These are phyloP conservation scores for Hypholoma fasciculare DNA, from an alignment of 768 basidiomycete genomes.

Conservation along the genomic window DNA sequence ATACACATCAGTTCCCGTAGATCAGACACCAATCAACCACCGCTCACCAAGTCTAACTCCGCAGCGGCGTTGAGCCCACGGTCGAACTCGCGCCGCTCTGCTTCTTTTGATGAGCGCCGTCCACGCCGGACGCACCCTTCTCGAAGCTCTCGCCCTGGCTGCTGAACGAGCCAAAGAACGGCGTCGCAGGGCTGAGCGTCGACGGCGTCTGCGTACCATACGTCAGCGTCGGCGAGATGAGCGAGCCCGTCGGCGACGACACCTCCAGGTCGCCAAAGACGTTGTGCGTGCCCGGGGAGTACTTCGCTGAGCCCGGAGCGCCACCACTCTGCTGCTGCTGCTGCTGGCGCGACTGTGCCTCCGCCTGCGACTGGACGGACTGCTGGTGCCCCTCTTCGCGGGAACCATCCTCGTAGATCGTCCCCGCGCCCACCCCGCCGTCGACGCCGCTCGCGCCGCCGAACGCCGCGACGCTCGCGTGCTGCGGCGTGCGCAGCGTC, in stretches of 20 bases:
- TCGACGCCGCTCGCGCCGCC: slow-evolving; percentile 18
- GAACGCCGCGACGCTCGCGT: slow-evolving; percentile 27
- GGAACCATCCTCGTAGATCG: slow-evolving; percentile 20
- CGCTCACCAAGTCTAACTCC: not conserved
- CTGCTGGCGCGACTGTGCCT: not conserved
- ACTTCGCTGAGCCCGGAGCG: not conserved
- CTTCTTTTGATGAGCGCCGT: slow-evolving; percentile 15
- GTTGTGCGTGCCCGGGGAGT: not conserved
- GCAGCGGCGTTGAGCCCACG: not conserved
- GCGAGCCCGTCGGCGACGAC: slow-evolving; percentile 45
- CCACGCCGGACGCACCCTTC: slow-evolving; percentile 16
- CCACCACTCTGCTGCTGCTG: not conserved
- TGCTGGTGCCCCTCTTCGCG: slow-evolving; percentile 17
- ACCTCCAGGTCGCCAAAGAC: slow-evolving; percentile 23
- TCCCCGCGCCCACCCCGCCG: slow-evolving; percentile 10
- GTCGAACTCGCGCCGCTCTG: not conserved
- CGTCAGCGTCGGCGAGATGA: slow-evolving; percentile 68
- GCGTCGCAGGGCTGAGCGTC: slow-evolving; percentile 70
- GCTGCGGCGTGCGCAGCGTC: slow-evolving; percentile 31
- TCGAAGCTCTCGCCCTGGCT: slow-evolving; percentile 31
- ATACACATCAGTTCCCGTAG: not conserved
- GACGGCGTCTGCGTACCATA: slow-evolving; percentile 67
- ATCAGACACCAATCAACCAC: not conserved
- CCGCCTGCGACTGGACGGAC: not conserved
- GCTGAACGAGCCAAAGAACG: slow-evolving; percentile 65